Conservation (phyloP, 2,329 filamentous ascomycete species). For the Trichophaea hybrida region DNA sequence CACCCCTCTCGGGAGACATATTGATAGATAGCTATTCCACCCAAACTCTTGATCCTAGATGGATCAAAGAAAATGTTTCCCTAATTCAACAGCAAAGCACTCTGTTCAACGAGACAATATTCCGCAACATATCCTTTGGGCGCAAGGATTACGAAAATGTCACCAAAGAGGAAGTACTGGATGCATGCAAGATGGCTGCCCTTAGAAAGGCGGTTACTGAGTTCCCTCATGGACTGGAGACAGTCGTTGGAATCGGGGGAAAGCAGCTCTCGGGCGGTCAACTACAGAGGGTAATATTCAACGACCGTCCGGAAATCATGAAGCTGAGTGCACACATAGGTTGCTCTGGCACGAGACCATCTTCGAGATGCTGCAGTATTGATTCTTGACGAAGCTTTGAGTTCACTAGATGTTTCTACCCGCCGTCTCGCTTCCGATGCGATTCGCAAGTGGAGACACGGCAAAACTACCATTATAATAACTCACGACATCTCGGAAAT, state of each 20-base stretch:
- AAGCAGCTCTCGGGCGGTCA: slow-evolving; percentile 70
- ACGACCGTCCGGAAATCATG: background rate
- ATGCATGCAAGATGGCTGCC: slow-evolving; percentile 51
- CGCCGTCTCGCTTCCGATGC: slow-evolving; percentile 55
- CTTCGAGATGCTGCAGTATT: slow-evolving; percentile 66
- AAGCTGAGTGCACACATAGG: slow-evolving; percentile 22
- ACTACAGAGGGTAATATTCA: slow-evolving; percentile 43
- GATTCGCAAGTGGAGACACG: slow-evolving; percentile 60
- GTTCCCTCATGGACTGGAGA: slow-evolving; percentile 58
- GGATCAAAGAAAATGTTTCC: slow-evolving; percentile 64
- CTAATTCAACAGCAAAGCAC: slow-evolving; percentile 70
- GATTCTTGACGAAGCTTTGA: slow-evolving; percentile 79
- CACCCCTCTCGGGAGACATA: slow-evolving; percentile 47
- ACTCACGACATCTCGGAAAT: slow-evolving; percentile 82
- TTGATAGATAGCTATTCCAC: slow-evolving; percentile 52
- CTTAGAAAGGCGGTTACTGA: slow-evolving; percentile 52
- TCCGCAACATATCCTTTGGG: slow-evolving; percentile 65
- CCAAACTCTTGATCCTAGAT: slow-evolving; percentile 47
- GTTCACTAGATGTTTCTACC: slow-evolving; percentile 64
- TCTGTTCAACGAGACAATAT: slow-evolving; percentile 68
- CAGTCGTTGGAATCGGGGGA: slow-evolving; percentile 54
- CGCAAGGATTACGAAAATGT: slow-evolving; percentile 38
- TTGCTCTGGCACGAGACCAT: slow-evolving; percentile 65
- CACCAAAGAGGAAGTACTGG: slow-evolving; percentile 41
- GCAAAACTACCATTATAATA: slow-evolving; percentile 81